phyloP scores from a whole-genome alignment of 106 monocot genomes.

The Dendrobium officinale region DNA sequence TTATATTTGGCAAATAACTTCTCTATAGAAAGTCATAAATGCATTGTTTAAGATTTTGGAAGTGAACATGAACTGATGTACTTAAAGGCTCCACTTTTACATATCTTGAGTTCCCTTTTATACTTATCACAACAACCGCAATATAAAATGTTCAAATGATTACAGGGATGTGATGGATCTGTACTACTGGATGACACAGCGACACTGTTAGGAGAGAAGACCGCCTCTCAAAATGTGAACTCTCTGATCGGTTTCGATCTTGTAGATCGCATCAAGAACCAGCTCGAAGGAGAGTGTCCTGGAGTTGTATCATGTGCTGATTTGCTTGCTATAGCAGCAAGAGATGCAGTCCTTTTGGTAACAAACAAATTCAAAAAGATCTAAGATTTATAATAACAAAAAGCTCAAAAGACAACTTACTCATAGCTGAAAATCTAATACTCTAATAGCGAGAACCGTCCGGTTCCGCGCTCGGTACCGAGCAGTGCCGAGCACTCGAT shows the following conservation, averaged over 20 bases:
- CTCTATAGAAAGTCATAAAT: too few relatives aligned
- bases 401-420: not conserved
- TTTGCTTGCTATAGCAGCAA: slow-evolving; percentile 71
- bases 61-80: too few relatives aligned
- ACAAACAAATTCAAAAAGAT: not conserved
- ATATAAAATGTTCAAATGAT: too few relatives aligned
- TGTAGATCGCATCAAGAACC: slow-evolving; percentile 52
- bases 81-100: too few relatives aligned
- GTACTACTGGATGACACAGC: slow-evolving; percentile 56
- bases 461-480: too few relatives aligned
- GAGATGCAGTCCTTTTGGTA: slow-evolving; percentile 76
- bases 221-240: slow-evolving; percentile 27
- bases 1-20: too few relatives aligned
- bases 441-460: not conserved
- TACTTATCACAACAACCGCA: too few relatives aligned
- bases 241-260: slow-evolving; percentile 50
- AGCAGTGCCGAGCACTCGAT: too few relatives aligned
- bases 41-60: too few relatives aligned
- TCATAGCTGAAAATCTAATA: not conserved
- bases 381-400: not conserved
- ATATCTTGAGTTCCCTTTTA: too few relatives aligned
- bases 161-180: slow-evolving; percentile 67
- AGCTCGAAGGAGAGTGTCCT: slow-evolving; percentile 79
- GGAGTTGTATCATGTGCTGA: slow-evolving; percentile 79
- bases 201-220: slow-evolving; percentile 42